Evolutionary conservation across 2,329 filamentous ascomycete genomes (phyloP).

Genomic region (Phialophora tarda): DNA sequence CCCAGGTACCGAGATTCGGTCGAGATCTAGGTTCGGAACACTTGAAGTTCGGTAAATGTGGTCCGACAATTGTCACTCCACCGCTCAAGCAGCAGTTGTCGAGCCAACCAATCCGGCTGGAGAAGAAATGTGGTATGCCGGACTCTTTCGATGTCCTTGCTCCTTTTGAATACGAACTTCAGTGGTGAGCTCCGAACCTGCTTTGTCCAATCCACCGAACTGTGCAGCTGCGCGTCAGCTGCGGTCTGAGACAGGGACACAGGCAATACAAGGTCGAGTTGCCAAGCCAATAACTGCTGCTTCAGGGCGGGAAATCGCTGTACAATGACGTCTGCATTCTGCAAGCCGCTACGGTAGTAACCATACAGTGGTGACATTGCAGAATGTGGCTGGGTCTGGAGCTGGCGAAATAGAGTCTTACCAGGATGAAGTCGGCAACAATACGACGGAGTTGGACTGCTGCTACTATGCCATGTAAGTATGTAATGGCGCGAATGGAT

Average conservation of each 20-base stretch:
- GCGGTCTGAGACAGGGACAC: neutral
- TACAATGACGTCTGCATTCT: slow-evolving; percentile 7
- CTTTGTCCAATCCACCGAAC: neutral
- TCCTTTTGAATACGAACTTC: neutral
- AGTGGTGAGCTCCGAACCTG: slow-evolving; percentile 7
- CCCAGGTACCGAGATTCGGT: slow-evolving; percentile 6
- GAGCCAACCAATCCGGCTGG: neutral
- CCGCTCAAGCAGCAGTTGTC: neutral
- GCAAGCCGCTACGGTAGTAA: neutral
- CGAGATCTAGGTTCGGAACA: neutral
- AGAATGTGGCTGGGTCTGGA: slow-evolving; percentile 3
- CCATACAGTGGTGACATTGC: slow-evolving; percentile 1
- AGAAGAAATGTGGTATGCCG: neutral
- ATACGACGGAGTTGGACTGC: neutral
- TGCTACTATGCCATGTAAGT: neutral
- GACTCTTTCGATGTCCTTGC: neutral
- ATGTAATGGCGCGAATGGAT: slow-evolving; percentile 7
- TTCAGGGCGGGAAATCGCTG: neutral
- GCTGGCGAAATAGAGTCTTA: slow-evolving; percentile 4
- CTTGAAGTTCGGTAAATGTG: slow-evolving; percentile 10
- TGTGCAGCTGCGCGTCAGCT: neutral
- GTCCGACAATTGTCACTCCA: neutral
- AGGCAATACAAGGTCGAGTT: neutral
- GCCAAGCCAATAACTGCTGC: neutral
- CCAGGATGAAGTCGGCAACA: neutral